Evolutionary conservation across 352 stramenopile species (phyloP).

Genomic region (Globisporangium polare): DNA sequence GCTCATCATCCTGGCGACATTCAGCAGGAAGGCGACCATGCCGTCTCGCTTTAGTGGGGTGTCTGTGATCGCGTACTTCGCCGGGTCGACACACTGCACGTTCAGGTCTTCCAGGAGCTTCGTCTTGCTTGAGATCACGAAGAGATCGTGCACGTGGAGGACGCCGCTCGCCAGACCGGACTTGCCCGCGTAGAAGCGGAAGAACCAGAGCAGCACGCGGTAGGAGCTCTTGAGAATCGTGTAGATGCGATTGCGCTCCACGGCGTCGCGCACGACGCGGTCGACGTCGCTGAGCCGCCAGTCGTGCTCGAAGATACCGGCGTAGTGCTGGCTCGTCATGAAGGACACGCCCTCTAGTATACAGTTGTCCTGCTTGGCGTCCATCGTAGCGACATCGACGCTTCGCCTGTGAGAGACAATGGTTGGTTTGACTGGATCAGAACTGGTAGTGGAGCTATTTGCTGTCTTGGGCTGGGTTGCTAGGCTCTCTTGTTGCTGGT

Average conservation of each 20-base stretch:
- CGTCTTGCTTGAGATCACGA: constrained; percentile 44
- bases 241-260: constrained; percentile 59
- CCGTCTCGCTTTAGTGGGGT: constrained; percentile 39
- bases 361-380: constrained; percentile 16
- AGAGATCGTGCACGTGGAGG: constrained; percentile 21
- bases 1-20: constrained; percentile 42
- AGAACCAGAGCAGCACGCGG: constrained; percentile 62
- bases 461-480: background rate
- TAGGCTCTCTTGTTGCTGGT: background rate
- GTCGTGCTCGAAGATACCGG: constrained; percentile 47
- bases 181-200: constrained; percentile 49
- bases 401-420: constrained; percentile 1
- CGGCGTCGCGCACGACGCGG: constrained; percentile 53
- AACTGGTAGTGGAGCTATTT: background rate
- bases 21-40: constrained; percentile 46
- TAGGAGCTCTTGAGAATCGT: constrained; percentile 36
- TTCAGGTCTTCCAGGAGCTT: constrained; percentile 62
- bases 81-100: constrained; percentile 40
- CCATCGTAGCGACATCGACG: background rate
- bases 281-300: constrained; percentile 50
- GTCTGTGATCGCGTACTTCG: constrained; percentile 44
- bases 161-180: constrained; percentile 17
- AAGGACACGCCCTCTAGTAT: constrained; percentile 28
- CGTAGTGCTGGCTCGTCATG: constrained; percentile 26
- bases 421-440: background rate